Conservation (phyloP, 352 stramenopile genomes). For the Phytophthora cryptogea region DNA sequence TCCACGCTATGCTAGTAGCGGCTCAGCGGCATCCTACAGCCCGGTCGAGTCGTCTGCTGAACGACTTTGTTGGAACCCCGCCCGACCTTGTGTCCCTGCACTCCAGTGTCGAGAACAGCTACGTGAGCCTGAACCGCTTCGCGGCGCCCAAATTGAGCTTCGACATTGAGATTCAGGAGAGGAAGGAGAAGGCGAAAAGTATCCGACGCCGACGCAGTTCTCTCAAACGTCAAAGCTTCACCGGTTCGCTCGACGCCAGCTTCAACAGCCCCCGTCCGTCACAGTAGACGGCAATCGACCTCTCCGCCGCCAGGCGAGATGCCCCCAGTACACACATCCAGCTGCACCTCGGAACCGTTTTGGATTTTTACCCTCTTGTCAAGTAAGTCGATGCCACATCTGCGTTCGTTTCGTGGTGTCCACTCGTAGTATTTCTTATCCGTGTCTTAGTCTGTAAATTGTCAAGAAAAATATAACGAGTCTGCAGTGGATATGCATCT, state of each 20-base stretch:
- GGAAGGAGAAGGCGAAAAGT: constrained; percentile 71
- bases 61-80: constrained; percentile 71
- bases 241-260: constrained; percentile 30
- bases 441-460: constrained; percentile 30
- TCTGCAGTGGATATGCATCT: constrained; percentile 15
- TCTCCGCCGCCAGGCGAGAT: constrained; percentile 30
- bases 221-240: constrained; percentile 44
- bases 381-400: constrained; percentile 16
- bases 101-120: constrained; percentile 66
- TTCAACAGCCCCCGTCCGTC: constrained; percentile 19
- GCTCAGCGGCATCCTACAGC: constrained; percentile 53
- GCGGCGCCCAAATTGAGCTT: constrained; percentile 68
- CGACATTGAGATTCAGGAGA: constrained; percentile 72
- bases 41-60: constrained; percentile 59
- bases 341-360: constrained; percentile 28
- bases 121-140: constrained; percentile 83
- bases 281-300: constrained; percentile 22
- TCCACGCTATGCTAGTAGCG: constrained; percentile 66
- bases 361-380: constrained; percentile 24
- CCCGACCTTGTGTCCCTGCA: constrained; percentile 59
- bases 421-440: constrained; percentile 20
- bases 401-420: constrained; percentile 18
- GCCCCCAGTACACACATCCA: constrained; percentile 10
- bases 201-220: constrained; percentile 61
- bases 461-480: constrained; percentile 34